phyloP scores from a whole-genome alignment of 192 early-diverging fungal species.

The Obelidium mucronatum region DNA sequence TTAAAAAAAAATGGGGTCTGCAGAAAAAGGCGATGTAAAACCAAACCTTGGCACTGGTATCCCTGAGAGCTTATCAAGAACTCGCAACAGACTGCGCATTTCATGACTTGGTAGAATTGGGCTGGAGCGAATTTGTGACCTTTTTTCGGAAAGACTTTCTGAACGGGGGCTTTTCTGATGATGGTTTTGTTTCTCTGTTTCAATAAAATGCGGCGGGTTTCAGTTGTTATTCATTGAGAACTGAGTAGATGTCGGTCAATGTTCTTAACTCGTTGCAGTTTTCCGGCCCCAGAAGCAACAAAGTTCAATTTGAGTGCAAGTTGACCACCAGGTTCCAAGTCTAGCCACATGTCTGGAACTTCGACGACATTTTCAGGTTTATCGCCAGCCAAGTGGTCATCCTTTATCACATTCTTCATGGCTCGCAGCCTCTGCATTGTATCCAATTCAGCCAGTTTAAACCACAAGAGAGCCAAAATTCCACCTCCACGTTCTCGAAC shows the following conservation, averaged over 20 bases:
- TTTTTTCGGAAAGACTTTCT: constrained; percentile 86
- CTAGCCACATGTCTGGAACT: constrained; percentile 76
- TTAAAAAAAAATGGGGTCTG: too few species aligned
- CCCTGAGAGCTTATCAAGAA: constrained; percentile 89
- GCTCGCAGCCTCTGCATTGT: constrained; percentile 66
- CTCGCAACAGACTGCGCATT: constrained; percentile 94
- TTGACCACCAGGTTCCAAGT: constrained; percentile 93
- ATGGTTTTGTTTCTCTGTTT: constrained; percentile 36
- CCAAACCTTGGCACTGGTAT: constrained; percentile 90
- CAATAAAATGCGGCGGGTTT: neutral
- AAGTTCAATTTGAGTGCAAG: constrained; percentile 85
- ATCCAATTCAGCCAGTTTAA: constrained; percentile 91
- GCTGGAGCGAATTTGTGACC: constrained; percentile 94
- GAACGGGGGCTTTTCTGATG: constrained; percentile 71
- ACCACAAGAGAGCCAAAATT: constrained; percentile 89
- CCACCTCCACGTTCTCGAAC: constrained; percentile 81
- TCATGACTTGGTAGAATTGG: constrained; percentile 97
- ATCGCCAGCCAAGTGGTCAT: neutral
- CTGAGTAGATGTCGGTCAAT: neutral
- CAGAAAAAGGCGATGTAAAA: constrained; percentile 15
- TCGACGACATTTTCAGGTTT: neutral
- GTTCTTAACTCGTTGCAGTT: constrained; percentile 16
- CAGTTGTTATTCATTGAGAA: neutral
- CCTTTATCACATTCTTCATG: neutral
- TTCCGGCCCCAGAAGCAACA: constrained; percentile 31